Conservation (phyloP, 2,329 filamentous ascomycete species). For the Thermochaetoides dissita region DNA sequence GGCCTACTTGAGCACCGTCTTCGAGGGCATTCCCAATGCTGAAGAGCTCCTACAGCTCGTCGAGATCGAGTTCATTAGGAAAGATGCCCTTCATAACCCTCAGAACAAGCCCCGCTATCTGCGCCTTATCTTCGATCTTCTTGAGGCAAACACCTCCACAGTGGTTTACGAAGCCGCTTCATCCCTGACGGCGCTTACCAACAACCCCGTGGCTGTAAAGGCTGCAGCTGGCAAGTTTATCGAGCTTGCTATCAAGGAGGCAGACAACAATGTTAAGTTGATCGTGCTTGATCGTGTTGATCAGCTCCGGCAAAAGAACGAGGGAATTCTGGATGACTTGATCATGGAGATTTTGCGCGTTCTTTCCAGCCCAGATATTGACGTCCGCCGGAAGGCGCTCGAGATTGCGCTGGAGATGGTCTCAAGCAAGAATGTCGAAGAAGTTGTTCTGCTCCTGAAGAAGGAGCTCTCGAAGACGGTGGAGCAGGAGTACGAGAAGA, state of each 20-base stretch:
- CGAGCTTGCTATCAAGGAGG: conserved; percentile 90
- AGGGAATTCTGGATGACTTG: conserved; percentile 76
- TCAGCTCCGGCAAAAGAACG: conserved; percentile 57
- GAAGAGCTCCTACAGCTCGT: conserved; percentile 88
- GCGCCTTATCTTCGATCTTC: conserved; percentile 85
- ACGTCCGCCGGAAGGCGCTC: conserved; percentile 85
- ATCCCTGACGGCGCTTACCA: conserved; percentile 82
- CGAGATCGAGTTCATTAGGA: conserved; percentile 93
- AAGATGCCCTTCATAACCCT: conserved; percentile 86
- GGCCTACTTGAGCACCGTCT: conserved; percentile 73
- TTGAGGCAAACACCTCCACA: conserved; percentile 85
- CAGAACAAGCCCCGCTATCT: conserved; percentile 94
- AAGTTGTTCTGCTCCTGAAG: conserved; percentile 89
- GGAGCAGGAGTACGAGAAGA: conserved; percentile 98
- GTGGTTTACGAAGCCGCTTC: conserved; percentile 97
- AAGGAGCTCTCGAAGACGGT: conserved; percentile 97
- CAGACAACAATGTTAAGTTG: conserved; percentile 98
- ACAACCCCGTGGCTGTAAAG: conserved; percentile 94
- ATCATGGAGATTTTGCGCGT: conserved; percentile 96
- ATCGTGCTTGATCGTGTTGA: conserved; percentile 89
- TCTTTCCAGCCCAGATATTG: conserved; percentile 86
- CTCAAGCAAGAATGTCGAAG: conserved; percentile 95
- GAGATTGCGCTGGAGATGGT: conserved; percentile 92
- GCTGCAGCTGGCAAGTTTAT: conserved; percentile 93
- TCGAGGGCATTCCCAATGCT: conserved; percentile 86